These are phyloP conservation scores for Cordyceps pruinosa DNA, from an alignment of 2,329 filamentous ascomycete genomes.

Conservation along the genomic window DNA sequence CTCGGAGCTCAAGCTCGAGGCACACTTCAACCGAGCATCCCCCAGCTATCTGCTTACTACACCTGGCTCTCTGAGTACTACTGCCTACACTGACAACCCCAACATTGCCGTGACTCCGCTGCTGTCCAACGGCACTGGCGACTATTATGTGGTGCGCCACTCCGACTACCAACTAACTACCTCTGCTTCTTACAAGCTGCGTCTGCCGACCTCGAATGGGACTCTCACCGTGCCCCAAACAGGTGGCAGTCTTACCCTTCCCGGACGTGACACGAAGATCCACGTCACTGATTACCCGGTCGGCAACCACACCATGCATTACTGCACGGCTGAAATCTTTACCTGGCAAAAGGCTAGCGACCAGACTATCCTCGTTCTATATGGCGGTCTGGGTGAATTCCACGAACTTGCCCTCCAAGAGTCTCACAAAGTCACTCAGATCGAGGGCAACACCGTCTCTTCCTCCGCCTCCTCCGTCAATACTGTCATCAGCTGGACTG, in stretches of 20 bases:
- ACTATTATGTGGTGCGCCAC: conserved; percentile 57
- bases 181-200: conserved; percentile 54
- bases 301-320: conserved; percentile 49
- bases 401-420: conserved; percentile 49
- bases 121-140: conserved; percentile 40
- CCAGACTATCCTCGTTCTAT: conserved; percentile 52
- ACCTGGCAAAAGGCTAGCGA: conserved; percentile 56
- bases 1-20: conserved; percentile 63
- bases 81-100: conserved; percentile 27
- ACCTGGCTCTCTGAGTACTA: conserved; percentile 18
- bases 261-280: conserved; percentile 55
- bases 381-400: conserved; percentile 50
- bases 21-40: conserved; percentile 62
- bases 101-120: conserved; percentile 54
- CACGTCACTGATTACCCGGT: conserved; percentile 58
- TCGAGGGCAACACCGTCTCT: neutral
- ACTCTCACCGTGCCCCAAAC: conserved; percentile 49
- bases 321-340: conserved; percentile 60
- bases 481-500: conserved; percentile 8
- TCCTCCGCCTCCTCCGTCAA: neutral
- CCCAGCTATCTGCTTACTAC: conserved; percentile 57
- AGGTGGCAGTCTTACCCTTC: conserved; percentile 45
- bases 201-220: conserved; percentile 46
- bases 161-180: conserved; percentile 49
- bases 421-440: conserved; percentile 3